Evolutionary conservation across 148 eudicot species (phyloP).

Genomic region (Simmondsia chinensis): DNA sequence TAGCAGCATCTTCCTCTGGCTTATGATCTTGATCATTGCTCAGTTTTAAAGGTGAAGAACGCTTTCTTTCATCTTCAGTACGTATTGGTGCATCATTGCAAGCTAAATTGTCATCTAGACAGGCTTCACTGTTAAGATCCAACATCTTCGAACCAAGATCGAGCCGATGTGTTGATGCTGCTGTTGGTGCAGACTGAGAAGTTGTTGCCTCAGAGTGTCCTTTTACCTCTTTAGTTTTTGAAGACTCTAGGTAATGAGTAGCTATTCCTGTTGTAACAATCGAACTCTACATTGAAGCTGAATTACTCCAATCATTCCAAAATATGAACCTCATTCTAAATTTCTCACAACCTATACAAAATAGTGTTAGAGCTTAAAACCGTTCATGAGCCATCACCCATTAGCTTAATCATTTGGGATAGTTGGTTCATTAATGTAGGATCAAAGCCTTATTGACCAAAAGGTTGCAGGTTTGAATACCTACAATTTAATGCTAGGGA

Average conservation of each 20-base stretch:
- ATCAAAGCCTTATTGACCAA: no score
- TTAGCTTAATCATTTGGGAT: no score
- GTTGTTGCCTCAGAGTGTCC: conserved; percentile 16
- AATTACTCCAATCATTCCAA: neutral
- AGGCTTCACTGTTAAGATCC: conserved; percentile 50
- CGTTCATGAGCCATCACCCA: no score
- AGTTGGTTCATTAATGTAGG: no score
- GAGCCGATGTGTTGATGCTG: conserved; percentile 2
- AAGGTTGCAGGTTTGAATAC: no score
- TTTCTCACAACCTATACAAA: neutral
- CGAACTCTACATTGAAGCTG: neutral
- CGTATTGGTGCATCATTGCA: conserved; percentile 11
- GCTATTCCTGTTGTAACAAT: conserved; percentile 16
- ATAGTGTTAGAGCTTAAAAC: no score
- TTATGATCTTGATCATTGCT: conserved; percentile 53
- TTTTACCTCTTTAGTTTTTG: conserved; percentile 18
- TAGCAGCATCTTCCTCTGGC: conserved; percentile 49
- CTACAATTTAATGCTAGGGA: no score
- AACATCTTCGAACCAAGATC: conserved; percentile 24
- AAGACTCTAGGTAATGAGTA: conserved; percentile 12
- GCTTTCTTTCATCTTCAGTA: conserved; percentile 11
- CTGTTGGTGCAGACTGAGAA: conserved; percentile 12
- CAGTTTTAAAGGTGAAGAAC: conserved; percentile 12
- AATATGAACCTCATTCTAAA: neutral
- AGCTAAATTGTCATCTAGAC: conserved; percentile 21